A percentile compares a stretch with the other conserved stretches of the same genome.
phyloP scores from a whole-genome alignment of 169 alveolate genomes.

The Nephromyces sp. region DNA sequence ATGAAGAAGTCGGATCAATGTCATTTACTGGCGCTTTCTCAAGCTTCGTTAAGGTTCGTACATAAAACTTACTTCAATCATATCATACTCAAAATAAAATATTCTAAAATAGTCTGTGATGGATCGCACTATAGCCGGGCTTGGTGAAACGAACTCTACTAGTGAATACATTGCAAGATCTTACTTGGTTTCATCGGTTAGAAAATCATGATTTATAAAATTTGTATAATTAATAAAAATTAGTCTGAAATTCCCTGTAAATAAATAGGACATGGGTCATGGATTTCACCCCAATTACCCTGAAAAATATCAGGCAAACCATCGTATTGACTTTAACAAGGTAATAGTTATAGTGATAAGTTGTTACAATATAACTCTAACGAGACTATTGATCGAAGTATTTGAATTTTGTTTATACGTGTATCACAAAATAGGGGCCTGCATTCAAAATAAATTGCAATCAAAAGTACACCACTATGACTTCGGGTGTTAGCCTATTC shows the following conservation, averaged over 20 bases:
- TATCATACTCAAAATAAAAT: too few species aligned
- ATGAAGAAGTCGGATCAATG: slow-evolving; percentile 86
- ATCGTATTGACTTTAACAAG: slow-evolving; percentile 68
- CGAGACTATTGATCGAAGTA: background rate
- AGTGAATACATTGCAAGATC: background rate
- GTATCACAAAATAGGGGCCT: slow-evolving; percentile 20
- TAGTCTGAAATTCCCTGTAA: too few species aligned
- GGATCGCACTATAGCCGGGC: background rate
- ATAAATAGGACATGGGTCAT: slow-evolving; percentile 87
- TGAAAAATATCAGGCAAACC: slow-evolving; percentile 80
- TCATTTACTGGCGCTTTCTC: slow-evolving; percentile 81
- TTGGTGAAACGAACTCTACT: background rate
- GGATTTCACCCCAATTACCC: slow-evolving; percentile 86
- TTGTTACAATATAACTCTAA: background rate
- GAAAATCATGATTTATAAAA: too few species aligned
- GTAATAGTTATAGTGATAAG: slow-evolving; percentile 62
- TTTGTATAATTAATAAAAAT: too few species aligned
- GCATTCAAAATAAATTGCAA: slow-evolving; percentile 65
- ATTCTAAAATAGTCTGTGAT: too few species aligned
- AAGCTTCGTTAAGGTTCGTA: slow-evolving; percentile 9
- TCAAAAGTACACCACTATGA: slow-evolving; percentile 81
- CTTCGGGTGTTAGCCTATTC: slow-evolving; percentile 7
- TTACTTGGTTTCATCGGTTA: too few species aligned
- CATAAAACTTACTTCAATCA: background rate
- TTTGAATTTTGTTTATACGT: background rate